Conservation (phyloP, 2,329 filamentous ascomycete species). For the Penicillium griseofulvum region DNA sequence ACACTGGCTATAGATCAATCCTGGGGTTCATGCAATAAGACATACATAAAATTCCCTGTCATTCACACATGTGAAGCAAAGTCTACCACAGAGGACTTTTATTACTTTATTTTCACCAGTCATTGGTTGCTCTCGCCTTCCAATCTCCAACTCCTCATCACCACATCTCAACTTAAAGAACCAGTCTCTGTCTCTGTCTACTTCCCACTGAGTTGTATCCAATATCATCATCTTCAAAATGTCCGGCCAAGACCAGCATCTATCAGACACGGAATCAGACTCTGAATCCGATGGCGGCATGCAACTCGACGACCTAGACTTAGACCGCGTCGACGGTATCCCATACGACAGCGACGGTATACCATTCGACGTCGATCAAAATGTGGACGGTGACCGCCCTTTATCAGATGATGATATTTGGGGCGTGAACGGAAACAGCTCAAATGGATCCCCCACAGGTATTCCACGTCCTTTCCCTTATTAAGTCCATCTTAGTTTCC, state of each 20-base stretch:
- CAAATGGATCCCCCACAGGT: not conserved
- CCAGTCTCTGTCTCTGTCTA: not conserved
- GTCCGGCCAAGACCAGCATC: slow-evolving; percentile 15
- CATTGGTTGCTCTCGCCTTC: not conserved
- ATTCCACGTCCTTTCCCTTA: not conserved
- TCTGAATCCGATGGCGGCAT: slow-evolving; percentile 24
- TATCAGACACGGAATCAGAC: slow-evolving; percentile 18
- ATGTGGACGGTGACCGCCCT: not conserved
- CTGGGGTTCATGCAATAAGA: not conserved
- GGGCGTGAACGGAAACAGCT: not conserved
- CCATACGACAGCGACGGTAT: not conserved
- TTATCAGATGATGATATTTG: not conserved
- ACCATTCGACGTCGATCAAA: not conserved
- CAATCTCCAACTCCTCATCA: not conserved
- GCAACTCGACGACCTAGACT: slow-evolving; percentile 21
- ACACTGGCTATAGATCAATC: slow-evolving; percentile 3
- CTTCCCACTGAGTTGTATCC: not conserved
- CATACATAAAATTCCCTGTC: not conserved
- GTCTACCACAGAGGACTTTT: not conserved
- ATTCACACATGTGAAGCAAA: not conserved
- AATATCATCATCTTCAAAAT: not conserved
- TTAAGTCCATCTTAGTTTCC: not conserved
- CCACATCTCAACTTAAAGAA: not conserved
- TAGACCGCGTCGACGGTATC: slow-evolving; percentile 2
- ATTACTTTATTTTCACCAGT: not conserved